Conservation (phyloP, 805 yeast species). For the Tetrapisispora nanseiensis region DNA sequence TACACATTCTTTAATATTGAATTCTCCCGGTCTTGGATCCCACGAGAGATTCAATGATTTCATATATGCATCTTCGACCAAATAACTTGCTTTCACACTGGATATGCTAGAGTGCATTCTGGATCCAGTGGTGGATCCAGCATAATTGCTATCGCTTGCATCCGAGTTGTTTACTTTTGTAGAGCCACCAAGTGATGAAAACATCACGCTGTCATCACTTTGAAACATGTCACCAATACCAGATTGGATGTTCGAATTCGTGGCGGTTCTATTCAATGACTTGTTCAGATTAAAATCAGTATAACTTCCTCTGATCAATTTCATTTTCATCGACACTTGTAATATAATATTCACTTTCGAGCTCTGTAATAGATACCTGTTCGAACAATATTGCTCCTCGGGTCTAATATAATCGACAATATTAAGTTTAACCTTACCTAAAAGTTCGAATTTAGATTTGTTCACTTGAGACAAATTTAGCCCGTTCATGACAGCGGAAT, state of each 20-base stretch:
- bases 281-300: conserved; percentile 19
- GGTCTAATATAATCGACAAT: conserved; percentile 55
- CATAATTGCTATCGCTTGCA: not conserved
- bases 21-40: conserved; percentile 49
- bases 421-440: conserved; percentile 66
- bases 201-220: not conserved
- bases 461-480: not conserved
- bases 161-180: not conserved
- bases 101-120: conserved; percentile 16
- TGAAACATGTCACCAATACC: conserved; percentile 1
- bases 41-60: conserved; percentile 50
- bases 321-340: conserved; percentile 45
- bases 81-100: conserved; percentile 36
- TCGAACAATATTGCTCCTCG: conserved; percentile 40
- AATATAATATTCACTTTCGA: conserved; percentile 76
- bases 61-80: conserved; percentile 40
- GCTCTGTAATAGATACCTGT: conserved; percentile 61
- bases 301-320: conserved; percentile 31
- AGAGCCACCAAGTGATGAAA: not conserved
- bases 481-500: not conserved
- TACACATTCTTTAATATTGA: conserved; percentile 60
- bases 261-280: not conserved
- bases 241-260: not conserved
- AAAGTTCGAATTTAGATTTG: not conserved
- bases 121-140: not conserved